These are phyloP conservation scores for Xylaria sp. DNA, from an alignment of 2,329 filamentous ascomycete genomes.

Conservation along the genomic window DNA sequence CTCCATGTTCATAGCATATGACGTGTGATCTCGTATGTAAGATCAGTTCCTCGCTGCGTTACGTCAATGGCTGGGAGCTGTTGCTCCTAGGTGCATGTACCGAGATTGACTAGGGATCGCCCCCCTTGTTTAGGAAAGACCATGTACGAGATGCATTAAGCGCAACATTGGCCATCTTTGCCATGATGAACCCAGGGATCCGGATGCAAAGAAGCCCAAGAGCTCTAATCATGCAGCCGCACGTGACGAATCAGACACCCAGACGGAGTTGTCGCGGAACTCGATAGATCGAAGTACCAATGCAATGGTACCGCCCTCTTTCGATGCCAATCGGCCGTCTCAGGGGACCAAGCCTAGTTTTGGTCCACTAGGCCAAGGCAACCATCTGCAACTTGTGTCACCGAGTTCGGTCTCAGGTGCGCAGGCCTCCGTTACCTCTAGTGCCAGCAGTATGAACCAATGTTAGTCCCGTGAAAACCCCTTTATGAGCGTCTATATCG, in stretches of 20 bases:
- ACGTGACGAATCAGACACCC: constrained; percentile 70
- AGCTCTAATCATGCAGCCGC: constrained; percentile 66
- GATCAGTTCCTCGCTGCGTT: constrained; percentile 48
- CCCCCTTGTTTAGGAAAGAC: constrained; percentile 76
- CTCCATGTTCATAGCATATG: constrained; percentile 77
- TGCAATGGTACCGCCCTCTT: constrained; percentile 66
- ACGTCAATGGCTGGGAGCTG: constrained; percentile 46
- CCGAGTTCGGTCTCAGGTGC: constrained; percentile 74
- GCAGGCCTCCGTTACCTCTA: constrained; percentile 67
- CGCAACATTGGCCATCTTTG: constrained; percentile 98
- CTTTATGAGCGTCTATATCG: constrained; percentile 45
- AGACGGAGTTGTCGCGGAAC: constrained; percentile 64
- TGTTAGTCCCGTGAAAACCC: constrained; percentile 68
- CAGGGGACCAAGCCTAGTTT: constrained; percentile 59
- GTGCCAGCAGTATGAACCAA: constrained; percentile 75
- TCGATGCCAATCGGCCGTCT: constrained; percentile 53
- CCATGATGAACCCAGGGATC: constrained; percentile 95
- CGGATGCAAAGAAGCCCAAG: constrained; percentile 82
- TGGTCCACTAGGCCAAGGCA: constrained; percentile 61
- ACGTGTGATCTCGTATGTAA: constrained; percentile 87
- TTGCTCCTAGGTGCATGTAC: constrained; percentile 46
- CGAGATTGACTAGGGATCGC: constrained; percentile 52
- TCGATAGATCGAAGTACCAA: constrained; percentile 65
- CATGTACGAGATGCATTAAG: constrained; percentile 97
- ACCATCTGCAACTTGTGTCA: constrained; percentile 76